Conservation (phyloP, 305 asterid species). For the Solanum hybrid region DNA sequence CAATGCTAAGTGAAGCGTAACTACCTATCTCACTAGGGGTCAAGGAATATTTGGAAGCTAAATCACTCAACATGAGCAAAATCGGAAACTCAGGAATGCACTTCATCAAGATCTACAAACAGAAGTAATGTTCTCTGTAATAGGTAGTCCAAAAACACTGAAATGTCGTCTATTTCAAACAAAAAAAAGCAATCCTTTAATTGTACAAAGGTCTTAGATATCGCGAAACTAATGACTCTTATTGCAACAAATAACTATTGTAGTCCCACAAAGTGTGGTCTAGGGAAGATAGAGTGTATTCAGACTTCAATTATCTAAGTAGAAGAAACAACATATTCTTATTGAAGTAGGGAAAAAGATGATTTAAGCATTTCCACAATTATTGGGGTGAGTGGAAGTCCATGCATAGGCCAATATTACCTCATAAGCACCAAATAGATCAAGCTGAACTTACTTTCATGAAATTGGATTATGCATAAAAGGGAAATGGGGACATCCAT, state of each 20-base stretch:
- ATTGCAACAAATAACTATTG: too few relatives aligned
- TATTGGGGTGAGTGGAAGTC: not conserved
- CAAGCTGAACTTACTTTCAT: not conserved
- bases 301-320: not conserved
- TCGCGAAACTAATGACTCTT: not conserved
- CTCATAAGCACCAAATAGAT: not conserved
- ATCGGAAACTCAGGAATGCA: not conserved
- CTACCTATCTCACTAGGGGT: not conserved
- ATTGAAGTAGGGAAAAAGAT: not conserved
- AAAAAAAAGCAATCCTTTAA: not conserved
- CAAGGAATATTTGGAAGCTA: not conserved
- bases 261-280: too few relatives aligned
- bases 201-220: not conserved
- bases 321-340: not conserved
- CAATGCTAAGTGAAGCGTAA: not conserved
- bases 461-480: not conserved
- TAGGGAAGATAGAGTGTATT: too few relatives aligned
- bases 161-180: not conserved
- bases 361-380: not conserved
- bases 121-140: not conserved
- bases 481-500: not conserved
- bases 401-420: not conserved
- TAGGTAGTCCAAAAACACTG: not conserved
- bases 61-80: not conserved
- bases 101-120: not conserved